phyloP scores from a whole-genome alignment of 345 rosid species.

The Iberis pinnata region DNA sequence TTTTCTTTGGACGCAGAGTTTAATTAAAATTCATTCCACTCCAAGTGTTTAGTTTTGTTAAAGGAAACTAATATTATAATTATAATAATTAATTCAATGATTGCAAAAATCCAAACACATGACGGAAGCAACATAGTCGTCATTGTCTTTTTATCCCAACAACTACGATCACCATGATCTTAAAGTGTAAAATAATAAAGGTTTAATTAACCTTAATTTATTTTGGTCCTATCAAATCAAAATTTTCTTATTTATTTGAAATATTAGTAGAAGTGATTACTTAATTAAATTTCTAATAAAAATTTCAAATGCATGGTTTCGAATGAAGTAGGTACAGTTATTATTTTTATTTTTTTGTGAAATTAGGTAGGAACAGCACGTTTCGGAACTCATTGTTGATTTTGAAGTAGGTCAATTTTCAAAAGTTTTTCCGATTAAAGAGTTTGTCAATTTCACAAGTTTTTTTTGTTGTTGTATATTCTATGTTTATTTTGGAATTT shows the following conservation, averaged over 20 bases:
- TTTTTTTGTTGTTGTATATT: no score
- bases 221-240: constrained; percentile 16
- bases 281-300: neutral
- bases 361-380: constrained; percentile 3
- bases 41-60: neutral
- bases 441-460: neutral
- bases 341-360: constrained; percentile 4
- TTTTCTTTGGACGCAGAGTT: neutral
- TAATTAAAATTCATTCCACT: neutral
- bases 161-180: constrained; percentile 26
- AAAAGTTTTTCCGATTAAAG: neutral
- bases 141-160: constrained; percentile 28
- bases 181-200: constrained; percentile 3
- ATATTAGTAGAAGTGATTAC: constrained; percentile 5
- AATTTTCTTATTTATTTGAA: neutral
- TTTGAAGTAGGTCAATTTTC: constrained; percentile 14
- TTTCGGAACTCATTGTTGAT: constrained; percentile 15
- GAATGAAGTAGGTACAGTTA: constrained; percentile 18
- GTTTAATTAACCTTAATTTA: neutral
- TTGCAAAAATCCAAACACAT: constrained; percentile 30
- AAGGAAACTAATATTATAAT: neutral
- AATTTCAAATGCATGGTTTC: constrained; percentile 16
- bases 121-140: constrained; percentile 26
- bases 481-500: neutral
- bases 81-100: constrained; percentile 8